A percentile compares a stretch with the other conserved stretches of the same genome.
These are phyloP conservation scores for Candida parachauliodes DNA, from an alignment of 805 yeast genomes.

Conservation along the genomic window DNA sequence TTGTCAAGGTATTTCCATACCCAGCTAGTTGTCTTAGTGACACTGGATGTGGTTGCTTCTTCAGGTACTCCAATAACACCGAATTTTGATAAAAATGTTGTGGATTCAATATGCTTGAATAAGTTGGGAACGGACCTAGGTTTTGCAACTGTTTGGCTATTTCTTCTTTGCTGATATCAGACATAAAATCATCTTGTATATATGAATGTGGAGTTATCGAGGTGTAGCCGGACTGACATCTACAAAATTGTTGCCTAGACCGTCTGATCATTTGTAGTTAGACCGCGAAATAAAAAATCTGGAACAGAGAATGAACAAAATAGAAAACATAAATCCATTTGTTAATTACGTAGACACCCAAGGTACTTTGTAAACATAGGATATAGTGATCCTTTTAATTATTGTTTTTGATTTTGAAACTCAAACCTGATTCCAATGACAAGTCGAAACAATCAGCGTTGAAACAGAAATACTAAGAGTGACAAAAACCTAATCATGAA, in stretches of 20 bases:
- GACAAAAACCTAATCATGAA: no score
- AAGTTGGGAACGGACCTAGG: slow-evolving; percentile 40
- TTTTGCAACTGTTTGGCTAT: slow-evolving; percentile 27
- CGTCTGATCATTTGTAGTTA: no score
- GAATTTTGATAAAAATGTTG: slow-evolving; percentile 88
- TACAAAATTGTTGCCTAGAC: neutral
- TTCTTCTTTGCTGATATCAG: slow-evolving; percentile 26
- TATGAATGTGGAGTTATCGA: slow-evolving; percentile 27
- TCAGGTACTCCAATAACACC: slow-evolving; percentile 58
- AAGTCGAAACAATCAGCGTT: no score
- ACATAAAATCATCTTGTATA: slow-evolving; percentile 32
- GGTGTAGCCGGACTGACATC: neutral
- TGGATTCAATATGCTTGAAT: slow-evolving; percentile 40
- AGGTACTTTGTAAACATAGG: no score
- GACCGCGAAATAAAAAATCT: no score
- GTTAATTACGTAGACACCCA: no score
- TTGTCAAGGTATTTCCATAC: slow-evolving; percentile 74
- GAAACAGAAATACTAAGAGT: no score
- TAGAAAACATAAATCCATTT: no score
- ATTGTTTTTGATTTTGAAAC: no score
- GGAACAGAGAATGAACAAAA: no score
- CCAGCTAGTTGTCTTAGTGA: slow-evolving; percentile 87
- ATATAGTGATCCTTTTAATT: no score
- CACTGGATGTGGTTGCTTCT: slow-evolving; percentile 79
- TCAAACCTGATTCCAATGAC: no score